Percentiles rank a stretch among this genome's conserved stretches.
phyloP scores from a whole-genome alignment of 805 yeast species.

The Candida gorgasii region DNA sequence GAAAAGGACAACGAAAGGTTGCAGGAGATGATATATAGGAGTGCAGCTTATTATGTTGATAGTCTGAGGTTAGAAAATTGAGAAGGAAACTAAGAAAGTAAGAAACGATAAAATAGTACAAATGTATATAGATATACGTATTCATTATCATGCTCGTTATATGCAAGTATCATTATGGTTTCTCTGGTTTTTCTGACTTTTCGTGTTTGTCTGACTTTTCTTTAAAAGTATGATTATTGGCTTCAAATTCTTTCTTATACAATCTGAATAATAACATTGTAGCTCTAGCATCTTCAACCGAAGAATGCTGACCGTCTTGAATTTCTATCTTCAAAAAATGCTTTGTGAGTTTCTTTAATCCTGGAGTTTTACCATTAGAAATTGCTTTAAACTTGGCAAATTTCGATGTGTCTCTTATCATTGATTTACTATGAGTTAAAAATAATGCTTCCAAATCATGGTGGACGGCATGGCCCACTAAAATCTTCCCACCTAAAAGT shows the following conservation, averaged over 20 bases:
- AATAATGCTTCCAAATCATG: conserved; percentile 73
- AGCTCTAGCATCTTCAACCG: conserved; percentile 88
- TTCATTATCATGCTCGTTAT: neutral
- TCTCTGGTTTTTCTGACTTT: neutral
- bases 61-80: conserved; percentile 36
- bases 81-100: neutral
- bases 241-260: conserved; percentile 62
- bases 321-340: conserved; percentile 60
- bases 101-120: neutral
- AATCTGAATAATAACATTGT: conserved; percentile 78
- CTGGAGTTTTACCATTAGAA: conserved; percentile 70
- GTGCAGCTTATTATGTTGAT: conserved; percentile 37
- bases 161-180: neutral
- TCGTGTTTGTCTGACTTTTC: neutral
- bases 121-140: conserved; percentile 2
- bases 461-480: conserved; percentile 85
- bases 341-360: conserved; percentile 63
- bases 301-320: conserved; percentile 77
- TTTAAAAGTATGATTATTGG: neutral
- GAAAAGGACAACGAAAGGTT: conserved; percentile 22
- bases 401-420: conserved; percentile 73
- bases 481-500: conserved; percentile 52
- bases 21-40: conserved; percentile 38
- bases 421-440: conserved; percentile 63
- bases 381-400: conserved; percentile 59